Conservation (phyloP, 495 filamentous ascomycete genomes). For the Xanthoparmelia taractica region DNA sequence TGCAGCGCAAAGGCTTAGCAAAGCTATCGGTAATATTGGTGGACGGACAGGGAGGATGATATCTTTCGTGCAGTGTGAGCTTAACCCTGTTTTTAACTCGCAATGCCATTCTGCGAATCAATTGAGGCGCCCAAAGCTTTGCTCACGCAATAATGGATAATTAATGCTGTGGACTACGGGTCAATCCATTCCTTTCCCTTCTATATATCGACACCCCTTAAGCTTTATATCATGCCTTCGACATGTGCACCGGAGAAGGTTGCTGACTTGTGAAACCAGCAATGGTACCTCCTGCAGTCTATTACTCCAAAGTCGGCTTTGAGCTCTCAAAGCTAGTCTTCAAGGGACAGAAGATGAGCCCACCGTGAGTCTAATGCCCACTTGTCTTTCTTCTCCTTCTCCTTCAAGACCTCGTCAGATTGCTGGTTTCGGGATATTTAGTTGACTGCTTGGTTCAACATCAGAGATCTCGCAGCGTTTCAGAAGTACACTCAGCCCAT, state of each 20-base stretch:
- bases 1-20: conserved; percentile 55
- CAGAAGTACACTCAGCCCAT: conserved; percentile 77
- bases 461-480: conserved; percentile 69
- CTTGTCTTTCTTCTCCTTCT: background rate
- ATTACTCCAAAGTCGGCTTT: conserved; percentile 82
- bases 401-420: background rate
- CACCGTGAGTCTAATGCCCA: conserved; percentile 62
- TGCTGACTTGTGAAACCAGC: conserved; percentile 45
- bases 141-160: background rate
- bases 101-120: conserved; percentile 6
- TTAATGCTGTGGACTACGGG: background rate
- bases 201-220: background rate
- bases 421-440: background rate
- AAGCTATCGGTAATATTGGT: conserved; percentile 66
- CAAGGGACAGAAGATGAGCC: conserved; percentile 81
- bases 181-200: background rate
- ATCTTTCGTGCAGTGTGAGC: conserved; percentile 79
- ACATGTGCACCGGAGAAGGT: conserved; percentile 12
- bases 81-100: conserved; percentile 6
- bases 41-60: conserved; percentile 78
- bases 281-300: conserved; percentile 74
- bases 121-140: conserved; percentile 13
- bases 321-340: conserved; percentile 85
- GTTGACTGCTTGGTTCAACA: conserved; percentile 13
- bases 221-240: background rate